phyloP scores from a whole-genome alignment of 2,329 filamentous ascomycete species.

The Annulohypoxylon truncatum region DNA sequence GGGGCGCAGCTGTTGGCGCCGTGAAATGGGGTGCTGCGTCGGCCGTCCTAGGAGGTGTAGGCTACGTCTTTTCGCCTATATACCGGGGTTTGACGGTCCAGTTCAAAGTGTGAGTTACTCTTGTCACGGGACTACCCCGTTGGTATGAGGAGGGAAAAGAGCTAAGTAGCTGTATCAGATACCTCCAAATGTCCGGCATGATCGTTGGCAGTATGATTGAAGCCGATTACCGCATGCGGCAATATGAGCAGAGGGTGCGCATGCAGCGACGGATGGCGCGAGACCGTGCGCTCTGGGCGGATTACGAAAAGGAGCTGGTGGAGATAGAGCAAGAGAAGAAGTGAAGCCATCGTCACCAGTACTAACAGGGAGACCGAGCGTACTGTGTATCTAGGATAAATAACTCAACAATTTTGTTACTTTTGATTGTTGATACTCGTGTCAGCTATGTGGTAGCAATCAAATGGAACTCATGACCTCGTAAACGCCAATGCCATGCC shows the following conservation, averaged over 20 bases:
- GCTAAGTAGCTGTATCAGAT: slow-evolving; percentile 63
- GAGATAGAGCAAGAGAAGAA: slow-evolving; percentile 57
- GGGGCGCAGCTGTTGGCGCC: slow-evolving; percentile 74
- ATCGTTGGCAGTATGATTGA: slow-evolving; percentile 82
- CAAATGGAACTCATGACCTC: slow-evolving; percentile 25
- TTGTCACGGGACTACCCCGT: background rate
- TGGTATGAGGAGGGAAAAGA: background rate
- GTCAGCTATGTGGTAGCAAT: slow-evolving; percentile 18
- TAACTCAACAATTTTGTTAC: slow-evolving; percentile 38
- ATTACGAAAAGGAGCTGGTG: slow-evolving; percentile 71
- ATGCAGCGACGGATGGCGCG: slow-evolving; percentile 71
- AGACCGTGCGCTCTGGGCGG: slow-evolving; percentile 76
- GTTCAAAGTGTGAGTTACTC: slow-evolving; percentile 76
- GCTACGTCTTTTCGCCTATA: slow-evolving; percentile 73
- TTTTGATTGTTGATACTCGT: slow-evolving; percentile 25
- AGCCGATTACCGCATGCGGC: slow-evolving; percentile 74
- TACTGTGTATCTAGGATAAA: slow-evolving; percentile 23
- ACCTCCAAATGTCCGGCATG: slow-evolving; percentile 88
- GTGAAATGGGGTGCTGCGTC: slow-evolving; percentile 78
- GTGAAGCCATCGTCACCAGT: slow-evolving; percentile 24
- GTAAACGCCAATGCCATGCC: slow-evolving; percentile 49
- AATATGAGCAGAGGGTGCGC: slow-evolving; percentile 74
- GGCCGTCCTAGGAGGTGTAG: slow-evolving; percentile 70
- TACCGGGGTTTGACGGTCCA: slow-evolving; percentile 79
- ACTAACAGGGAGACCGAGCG: slow-evolving; percentile 1